Conservation (phyloP, 2,329 filamentous ascomycete genomes). For the Cryphonectria carpinicola region DNA sequence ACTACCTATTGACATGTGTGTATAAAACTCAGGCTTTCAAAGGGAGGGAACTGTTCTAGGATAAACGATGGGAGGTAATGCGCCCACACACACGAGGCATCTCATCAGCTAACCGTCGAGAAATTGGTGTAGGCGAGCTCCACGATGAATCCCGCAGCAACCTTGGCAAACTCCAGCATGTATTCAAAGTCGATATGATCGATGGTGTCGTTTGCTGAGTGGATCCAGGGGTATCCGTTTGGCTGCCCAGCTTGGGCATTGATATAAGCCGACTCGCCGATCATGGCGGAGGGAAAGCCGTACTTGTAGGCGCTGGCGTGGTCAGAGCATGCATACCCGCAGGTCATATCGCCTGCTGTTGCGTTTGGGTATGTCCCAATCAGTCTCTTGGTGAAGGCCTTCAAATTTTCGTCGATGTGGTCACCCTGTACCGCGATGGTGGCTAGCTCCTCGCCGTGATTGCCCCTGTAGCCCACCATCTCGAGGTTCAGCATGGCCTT, state of each 20-base stretch:
- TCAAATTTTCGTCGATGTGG: conserved; percentile 19
- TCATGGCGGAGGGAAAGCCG: conserved; percentile 16
- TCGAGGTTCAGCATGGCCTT: conserved; percentile 21
- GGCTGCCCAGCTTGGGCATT: not conserved
- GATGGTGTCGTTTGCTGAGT: conserved; percentile 18
- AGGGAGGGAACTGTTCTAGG: not conserved
- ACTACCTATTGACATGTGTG: not conserved
- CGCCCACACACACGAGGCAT: not conserved
- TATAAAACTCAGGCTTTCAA: not conserved
- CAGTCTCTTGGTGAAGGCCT: conserved; percentile 16
- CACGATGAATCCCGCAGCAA: conserved; percentile 12
- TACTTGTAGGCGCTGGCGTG: conserved; percentile 15
- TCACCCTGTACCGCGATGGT: conserved; percentile 16
- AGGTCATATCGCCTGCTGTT: conserved; percentile 12
- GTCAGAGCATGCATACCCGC: conserved; percentile 19
- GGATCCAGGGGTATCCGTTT: conserved; percentile 14
- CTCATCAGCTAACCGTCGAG: not conserved
- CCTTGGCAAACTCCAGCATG: conserved; percentile 21
- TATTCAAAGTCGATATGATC: conserved; percentile 20
- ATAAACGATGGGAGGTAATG: too few species aligned
- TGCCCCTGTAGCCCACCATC: conserved; percentile 18
- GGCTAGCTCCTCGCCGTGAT: not conserved
- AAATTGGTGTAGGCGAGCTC: conserved; percentile 22
- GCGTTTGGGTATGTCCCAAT: conserved; percentile 13
- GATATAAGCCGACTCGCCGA: conserved; percentile 19